Percentiles rank a stretch among this genome's conserved stretches.
Conservation (phyloP, 176 grass and related monocot genomes). For the Paspalum vaginatum region DNA sequence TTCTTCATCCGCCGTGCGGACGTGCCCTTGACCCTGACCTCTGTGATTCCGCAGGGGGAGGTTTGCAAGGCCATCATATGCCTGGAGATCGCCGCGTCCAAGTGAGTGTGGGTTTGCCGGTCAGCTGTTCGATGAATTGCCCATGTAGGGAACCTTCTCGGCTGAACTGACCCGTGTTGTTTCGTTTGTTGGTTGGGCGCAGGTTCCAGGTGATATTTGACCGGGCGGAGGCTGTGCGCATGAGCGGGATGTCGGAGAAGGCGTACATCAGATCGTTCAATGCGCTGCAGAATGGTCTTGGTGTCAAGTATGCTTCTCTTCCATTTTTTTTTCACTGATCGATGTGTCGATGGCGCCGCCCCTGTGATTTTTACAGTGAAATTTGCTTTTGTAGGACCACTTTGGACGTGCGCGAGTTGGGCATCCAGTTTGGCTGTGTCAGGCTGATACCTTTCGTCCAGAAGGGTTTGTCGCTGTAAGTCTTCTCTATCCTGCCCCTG, state of each 20-base stretch:
- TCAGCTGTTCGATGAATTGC: constrained; percentile 49
- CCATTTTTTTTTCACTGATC: background rate
- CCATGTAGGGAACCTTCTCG: background rate
- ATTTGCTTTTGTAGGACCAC: constrained; percentile 51
- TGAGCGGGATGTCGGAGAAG: constrained; percentile 97
- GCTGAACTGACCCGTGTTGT: background rate
- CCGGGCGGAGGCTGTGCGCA: constrained; percentile 69
- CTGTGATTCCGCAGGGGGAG: constrained; percentile 60
- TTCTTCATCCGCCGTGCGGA: background rate
- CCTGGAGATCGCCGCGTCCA: constrained; percentile 85
- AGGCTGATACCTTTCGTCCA: constrained; percentile 93
- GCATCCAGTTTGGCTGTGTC: constrained; percentile 93
- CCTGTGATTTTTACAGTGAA: background rate
- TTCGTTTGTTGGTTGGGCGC: background rate
- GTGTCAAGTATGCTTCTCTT: constrained; percentile 64
- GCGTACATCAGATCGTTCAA: constrained; percentile 94
- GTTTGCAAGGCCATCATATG: constrained; percentile 97
- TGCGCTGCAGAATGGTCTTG: constrained; percentile 84
- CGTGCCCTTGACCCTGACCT: background rate
- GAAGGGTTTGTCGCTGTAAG: constrained; percentile 81
- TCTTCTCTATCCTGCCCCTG: background rate
- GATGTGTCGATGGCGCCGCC: background rate
- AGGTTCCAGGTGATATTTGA: constrained; percentile 89
- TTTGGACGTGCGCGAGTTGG: constrained; percentile 78
- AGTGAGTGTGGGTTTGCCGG: constrained; percentile 42